Base-by-base conservation (phyloP, 202 grass and related monocot genomes). In the Bolboschoenoplectus hybrid region DNA sequence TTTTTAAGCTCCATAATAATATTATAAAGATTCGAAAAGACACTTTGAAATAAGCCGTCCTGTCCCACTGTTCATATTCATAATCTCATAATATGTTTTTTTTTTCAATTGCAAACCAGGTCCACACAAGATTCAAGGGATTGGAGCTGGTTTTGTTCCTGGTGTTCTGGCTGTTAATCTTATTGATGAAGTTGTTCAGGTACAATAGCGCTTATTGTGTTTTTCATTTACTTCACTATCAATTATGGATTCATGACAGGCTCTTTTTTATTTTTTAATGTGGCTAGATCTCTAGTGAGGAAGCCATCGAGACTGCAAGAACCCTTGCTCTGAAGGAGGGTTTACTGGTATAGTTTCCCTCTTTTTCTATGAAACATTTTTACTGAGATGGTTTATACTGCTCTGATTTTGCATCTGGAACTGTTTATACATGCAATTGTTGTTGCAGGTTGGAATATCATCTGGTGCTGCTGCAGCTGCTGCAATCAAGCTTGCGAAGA, bases 111-210 rank as follows among this genome's bases (percentile, higher is more conserved):
- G 2, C 88, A 78, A 64, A 84, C 39, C 84, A 98, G 95, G 95
- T 60, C 93, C 93, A 72, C 95, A 98, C 88, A 98, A 98, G 75
- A 98, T 98, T 85, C 95, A 98, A 82, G 95, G 95, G 84, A 92
- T 98, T 79, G 95, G 95, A 91, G 91, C 95, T 88, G 95, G 95
- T 80, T 98, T 98, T 86, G 86, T 98, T 82, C 95, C 95, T 52
- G 90, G 87, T 71, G 95, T 98, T 74, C 82, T 98, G 81, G 62
- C 90, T 80, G 90, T 93, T 84, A 78, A 87, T 84, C 85, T 95
- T 51, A 84, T 98, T 83, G 82, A 98, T 92, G 95, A 95, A 95
- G 62, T 84, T 51, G 4, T 98, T 16, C 88, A 92, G 52, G 95
- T 98, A 89, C 69, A 67, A 45, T 84, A 45, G 5, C 68, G 38